phyloP scores from a whole-genome alignment of 1,139 yeast genomes.

The Yamadazyma trypodendri region DNA sequence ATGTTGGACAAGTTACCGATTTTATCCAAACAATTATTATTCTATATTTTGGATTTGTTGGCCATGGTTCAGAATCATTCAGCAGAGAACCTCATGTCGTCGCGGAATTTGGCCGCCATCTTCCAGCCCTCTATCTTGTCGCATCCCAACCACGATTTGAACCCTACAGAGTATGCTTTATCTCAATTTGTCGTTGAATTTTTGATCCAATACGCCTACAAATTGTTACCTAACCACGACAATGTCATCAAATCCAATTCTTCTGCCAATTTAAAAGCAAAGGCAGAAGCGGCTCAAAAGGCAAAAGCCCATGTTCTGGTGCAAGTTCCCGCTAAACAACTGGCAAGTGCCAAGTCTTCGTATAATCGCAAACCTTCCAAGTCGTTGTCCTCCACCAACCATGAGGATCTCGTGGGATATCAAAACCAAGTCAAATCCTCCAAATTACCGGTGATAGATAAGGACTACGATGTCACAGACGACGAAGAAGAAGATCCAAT shows the following conservation, averaged over 20 bases:
- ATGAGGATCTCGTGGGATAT: constrained; percentile 50
- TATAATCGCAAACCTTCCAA: constrained; percentile 53
- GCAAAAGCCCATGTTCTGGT: not conserved
- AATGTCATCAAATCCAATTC: constrained; percentile 5
- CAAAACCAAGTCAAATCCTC: constrained; percentile 21
- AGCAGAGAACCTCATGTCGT: constrained; percentile 82
- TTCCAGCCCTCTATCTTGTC: constrained; percentile 93
- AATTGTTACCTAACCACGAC: constrained; percentile 56
- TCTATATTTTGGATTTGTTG: constrained; percentile 81
- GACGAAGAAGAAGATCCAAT: constrained; percentile 12
- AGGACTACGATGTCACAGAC: constrained; percentile 31
- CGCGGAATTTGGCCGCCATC: constrained; percentile 89
- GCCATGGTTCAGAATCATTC: constrained; percentile 84
- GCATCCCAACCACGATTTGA: constrained; percentile 89
- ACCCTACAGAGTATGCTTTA: constrained; percentile 85
- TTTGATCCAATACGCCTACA: constrained; percentile 81
- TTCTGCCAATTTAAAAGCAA: constrained; percentile 2
- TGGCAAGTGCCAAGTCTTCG: not conserved
- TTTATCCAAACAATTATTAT: constrained; percentile 76
- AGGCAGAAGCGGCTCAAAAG: constrained; percentile 1
- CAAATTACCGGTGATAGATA: constrained; percentile 24
- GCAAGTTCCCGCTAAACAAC: not conserved
- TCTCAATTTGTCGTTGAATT: constrained; percentile 88
- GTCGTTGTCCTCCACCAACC: constrained; percentile 53
- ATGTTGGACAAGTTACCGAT: constrained; percentile 68